A percentile compares a stretch with the other conserved stretches of the same genome.
Evolutionary conservation across 2,329 filamentous ascomycete genomes (phyloP).

Genomic region (Curvularia sp.): DNA sequence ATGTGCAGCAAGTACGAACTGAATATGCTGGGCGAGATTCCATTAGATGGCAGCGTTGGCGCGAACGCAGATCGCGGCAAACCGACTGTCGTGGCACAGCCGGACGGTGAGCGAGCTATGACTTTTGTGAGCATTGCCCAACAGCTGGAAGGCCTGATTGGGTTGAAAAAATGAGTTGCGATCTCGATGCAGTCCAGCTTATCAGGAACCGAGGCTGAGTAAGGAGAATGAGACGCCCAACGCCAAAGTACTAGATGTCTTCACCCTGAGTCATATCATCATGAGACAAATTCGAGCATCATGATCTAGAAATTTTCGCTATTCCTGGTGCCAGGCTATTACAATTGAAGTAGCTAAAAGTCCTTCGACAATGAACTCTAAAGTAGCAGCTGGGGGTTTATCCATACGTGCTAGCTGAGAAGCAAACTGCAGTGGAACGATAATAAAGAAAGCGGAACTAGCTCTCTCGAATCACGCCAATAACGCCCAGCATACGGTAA

Average conservation of each 20-base stretch:
- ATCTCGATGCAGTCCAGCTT: too few relatives aligned
- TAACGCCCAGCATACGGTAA: neutral
- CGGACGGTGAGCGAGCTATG: constrained; percentile 72
- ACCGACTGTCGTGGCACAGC: constrained; percentile 88
- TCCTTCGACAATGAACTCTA: neutral
- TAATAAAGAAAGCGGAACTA: neutral
- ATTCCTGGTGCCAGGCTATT: neutral
- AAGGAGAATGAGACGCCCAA: neutral
- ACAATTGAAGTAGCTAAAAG: neutral
- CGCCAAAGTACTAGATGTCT: neutral
- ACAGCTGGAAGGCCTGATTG: constrained; percentile 48
- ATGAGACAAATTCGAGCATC: neutral
- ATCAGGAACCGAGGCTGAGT: neutral
- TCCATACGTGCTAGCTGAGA: neutral
- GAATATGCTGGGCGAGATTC: constrained; percentile 85
- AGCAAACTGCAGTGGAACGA: neutral
- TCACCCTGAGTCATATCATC: neutral
- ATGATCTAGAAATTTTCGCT: neutral
- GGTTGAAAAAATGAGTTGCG: constrained; percentile 8
- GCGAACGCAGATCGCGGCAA: constrained; percentile 86
- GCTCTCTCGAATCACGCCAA: neutral
- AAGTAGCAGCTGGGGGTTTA: neutral
- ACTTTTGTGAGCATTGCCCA: constrained; percentile 76
- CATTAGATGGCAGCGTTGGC: constrained; percentile 84
- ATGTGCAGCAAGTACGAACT: constrained; percentile 77